Base-by-base conservation (phyloP, 257 asterid species). In the Hygrophila difformis region DNA sequence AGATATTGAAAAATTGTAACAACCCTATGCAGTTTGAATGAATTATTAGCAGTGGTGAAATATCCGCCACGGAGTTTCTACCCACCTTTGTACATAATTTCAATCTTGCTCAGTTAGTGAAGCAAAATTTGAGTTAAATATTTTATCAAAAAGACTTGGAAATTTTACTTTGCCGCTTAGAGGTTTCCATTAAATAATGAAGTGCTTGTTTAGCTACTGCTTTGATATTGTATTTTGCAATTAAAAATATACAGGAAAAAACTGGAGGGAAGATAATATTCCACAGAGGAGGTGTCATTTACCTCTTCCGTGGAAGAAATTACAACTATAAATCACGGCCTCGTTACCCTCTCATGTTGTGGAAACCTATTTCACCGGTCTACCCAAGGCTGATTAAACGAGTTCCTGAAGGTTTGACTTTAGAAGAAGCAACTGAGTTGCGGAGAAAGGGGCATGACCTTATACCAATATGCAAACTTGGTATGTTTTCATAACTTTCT, bases 261-360 rank as follows among this genome's bases (percentile, higher is more conserved):
- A 77, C 94, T 14, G 96, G 96, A 49, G 96, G 98, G 49, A 74
- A 81, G 66, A 74, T 85, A 56, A 85, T 84, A 62, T 74, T 62
- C 63, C 61, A 42, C 57, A 73, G 70, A 64, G 98, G 93, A 38
- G 94, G 98, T 17, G 57, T 82, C 57, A 16, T 84, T 34, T 88
- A 69, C 70, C 94, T 81, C 47, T 88, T 84, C 51, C 88, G 94
- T 18, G 97, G 96, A 60, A 72, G 97, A 71, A 85, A 89, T 78
- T 89, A 89, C 56, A 89, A 89, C 64, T 66, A 39, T 62, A 82
- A 62, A 64, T 55, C 70, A 52, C 76, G 84, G 55, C 96, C 92
- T 22, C 81, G 70, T 31, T 82, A 55, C 60, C 96, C 96, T 59
- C 87, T 89, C 43, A 85, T 85, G 98, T 61, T 85, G 67, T 85